Evolutionary conservation across 2,329 filamentous ascomycete genomes (phyloP), one percentile per base, ranked within the genome.

Genomic region (Fusarium austroafricanum): DNA sequence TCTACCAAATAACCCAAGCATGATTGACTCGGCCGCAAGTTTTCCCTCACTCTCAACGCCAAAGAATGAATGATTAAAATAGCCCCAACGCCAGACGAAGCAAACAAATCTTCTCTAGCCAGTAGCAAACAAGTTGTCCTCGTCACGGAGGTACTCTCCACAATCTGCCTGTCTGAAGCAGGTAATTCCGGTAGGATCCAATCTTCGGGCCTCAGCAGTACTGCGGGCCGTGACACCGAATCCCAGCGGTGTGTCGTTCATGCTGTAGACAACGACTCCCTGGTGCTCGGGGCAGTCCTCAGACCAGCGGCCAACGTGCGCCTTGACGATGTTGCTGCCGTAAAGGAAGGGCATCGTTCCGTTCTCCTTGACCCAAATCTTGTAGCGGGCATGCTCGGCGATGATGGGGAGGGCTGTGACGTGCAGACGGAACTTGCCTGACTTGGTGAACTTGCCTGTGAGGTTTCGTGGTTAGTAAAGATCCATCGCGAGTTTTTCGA

Each of bases 291-390:
- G 94, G 74, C 92, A 94, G 82, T 98, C 95, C 75, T 97, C 94
- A 39, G 89, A 92, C 90, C 92, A 95, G 65, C 94, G 83, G 20
- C 93, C 93, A 18, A 96, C 87, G 75, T 87, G 84, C 10, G 84
- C 84, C 77, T 87, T 87, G 71, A 96, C 88, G 52, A 97, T 86
- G 79, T 98, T 94, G 58, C 93, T 92, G 53, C 96, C 96, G 80
- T 98, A 99, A 45, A 99, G 82, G 79, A 97, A 98, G 2, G 96
- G 95, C 94, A 97, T 97, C 76, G 96, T 94, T 71, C 96, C 96
- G 81, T 98, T 98, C 61, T 90, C 87, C 81, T 96, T 96, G 71
- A 99, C 90, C 94, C 94, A 98, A 73, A 98, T 90, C 88, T 98
- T 98, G 83, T 97, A 97, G 61, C 96, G 86, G 43, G 95, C 95